These are phyloP conservation scores for Closterium sp. DNA, from an alignment of 139 green algal species.

Conservation along the genomic window DNA sequence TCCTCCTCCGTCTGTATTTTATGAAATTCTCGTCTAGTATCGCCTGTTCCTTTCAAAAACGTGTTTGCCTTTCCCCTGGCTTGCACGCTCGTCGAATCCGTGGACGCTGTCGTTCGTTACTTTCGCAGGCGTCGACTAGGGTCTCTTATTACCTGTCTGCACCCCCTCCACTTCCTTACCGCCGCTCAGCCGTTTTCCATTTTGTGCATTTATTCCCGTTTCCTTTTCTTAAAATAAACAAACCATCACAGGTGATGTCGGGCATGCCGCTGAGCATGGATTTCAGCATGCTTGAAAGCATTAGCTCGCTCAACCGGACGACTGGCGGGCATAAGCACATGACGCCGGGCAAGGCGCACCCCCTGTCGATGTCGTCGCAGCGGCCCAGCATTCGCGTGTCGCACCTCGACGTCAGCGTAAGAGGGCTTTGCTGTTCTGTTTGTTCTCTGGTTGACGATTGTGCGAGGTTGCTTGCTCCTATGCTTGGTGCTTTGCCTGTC, in stretches of 20 bases:
- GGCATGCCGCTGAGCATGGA: neutral
- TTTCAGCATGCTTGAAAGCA: neutral
- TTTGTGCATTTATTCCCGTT: neutral
- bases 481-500: neutral
- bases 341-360: neutral
- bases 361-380: neutral
- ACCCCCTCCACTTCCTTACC: neutral
- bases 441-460: neutral
- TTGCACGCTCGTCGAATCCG: neutral
- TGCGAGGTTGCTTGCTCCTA: neutral
- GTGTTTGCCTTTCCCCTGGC: too few relatives aligned
- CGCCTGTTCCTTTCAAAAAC: neutral
- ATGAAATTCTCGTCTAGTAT: neutral
- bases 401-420: neutral
- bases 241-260: neutral
- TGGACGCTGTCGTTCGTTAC: neutral
- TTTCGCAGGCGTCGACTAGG: too few relatives aligned
- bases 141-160: too few relatives aligned
- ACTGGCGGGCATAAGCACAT: neutral
- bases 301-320: neutral
- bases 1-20: neutral
- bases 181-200: neutral
- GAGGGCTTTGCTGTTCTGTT: neutral
- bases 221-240: too few relatives aligned
- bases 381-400: neutral